Evolutionary conservation across 129 eudicot species (phyloP).

Genomic region (Flaveria brownii): DNA sequence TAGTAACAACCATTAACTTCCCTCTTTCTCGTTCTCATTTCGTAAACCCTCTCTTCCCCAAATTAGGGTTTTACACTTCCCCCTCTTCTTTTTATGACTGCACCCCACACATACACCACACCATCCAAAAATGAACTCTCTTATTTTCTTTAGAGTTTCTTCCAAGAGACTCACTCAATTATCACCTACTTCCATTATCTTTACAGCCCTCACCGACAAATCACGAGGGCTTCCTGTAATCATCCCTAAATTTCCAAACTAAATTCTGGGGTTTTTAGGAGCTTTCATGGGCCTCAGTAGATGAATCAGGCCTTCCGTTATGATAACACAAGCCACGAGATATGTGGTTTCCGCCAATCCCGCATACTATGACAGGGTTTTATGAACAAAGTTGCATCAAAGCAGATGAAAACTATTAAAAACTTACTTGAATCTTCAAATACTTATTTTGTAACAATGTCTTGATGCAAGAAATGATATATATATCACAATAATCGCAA

Average conservation of each 20-base stretch:
- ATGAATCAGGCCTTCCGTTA: constrained; percentile 36
- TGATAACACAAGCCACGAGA: constrained; percentile 39
- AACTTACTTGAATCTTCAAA: too few relatives aligned
- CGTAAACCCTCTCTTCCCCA: constrained; percentile 16
- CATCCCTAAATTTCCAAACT: neutral
- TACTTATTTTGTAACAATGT: too few relatives aligned
- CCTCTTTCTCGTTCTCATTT: neutral
- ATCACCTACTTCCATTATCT: constrained; percentile 20
- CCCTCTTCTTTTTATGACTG: neutral
- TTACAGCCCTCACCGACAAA: constrained; percentile 16
- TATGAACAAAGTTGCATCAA: too few relatives aligned
- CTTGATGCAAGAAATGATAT: too few relatives aligned
- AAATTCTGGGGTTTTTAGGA: constrained; percentile 5
- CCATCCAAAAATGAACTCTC: constrained; percentile 22
- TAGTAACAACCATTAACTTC: neutral
- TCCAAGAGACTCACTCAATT: constrained; percentile 31
- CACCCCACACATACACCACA: neutral
- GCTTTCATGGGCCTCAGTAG: constrained; percentile 29
- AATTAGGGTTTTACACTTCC: constrained; percentile 19
- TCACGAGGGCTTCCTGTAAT: neutral
- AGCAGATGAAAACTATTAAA: too few relatives aligned
- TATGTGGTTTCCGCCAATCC: constrained; percentile 57
- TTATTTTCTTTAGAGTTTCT: constrained; percentile 25
- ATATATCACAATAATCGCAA: too few relatives aligned
- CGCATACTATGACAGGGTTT: constrained; percentile 30